Base-by-base conservation (phyloP, 768 basidiomycete species). In the Amanita polypyramis region DNA sequence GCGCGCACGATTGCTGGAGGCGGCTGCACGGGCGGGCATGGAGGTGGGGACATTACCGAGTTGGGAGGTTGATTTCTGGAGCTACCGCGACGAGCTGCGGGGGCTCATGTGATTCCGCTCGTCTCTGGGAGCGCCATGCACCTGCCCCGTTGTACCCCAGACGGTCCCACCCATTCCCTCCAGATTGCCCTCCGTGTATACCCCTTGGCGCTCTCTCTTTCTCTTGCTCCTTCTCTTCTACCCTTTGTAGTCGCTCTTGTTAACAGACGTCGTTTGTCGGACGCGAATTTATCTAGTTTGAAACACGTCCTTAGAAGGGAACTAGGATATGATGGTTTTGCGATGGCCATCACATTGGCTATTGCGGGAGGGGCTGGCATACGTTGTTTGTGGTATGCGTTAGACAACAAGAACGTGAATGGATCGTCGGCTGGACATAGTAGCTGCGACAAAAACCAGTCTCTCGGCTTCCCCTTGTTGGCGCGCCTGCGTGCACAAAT, bases 161-260 rank as follows among this genome's bases (percentile, higher is more conserved):
- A 68, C 47, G 68, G 71, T 47, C 62, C 68, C 3, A 56, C 64
- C 29, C 79, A 83, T 55, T 78, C 80, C 2, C 54, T 69, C 11
- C 79, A 77, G 46, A 67, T 85, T 35, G 72, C 80, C 1, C 58
- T 82, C 25, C 73, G 85, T 53, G 82, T 87, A 0, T 89, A 86
- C 61, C 69, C 67, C 3, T 73, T 89, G 8, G 70, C 76, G 0
- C 66, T 85, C 7, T 79, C 76, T 1, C 70, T 88, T 17, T 77
- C 78, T 1, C 69, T 89, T n/a, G 77, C 77, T 2, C 85, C 86
- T 1, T 68, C 75, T 2, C 62, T 86, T 8, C 50, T 85, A 2
- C 76, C 80, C 1, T 70, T 82, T 51, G 29, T 77, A 9, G 61
- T 67, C 1, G 63, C 73, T 4, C 52, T 67, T 1, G 20, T 64